These are phyloP conservation scores for Actinidia polygama DNA, from an alignment of 179 eudicot genomes.

Conservation along the genomic window DNA sequence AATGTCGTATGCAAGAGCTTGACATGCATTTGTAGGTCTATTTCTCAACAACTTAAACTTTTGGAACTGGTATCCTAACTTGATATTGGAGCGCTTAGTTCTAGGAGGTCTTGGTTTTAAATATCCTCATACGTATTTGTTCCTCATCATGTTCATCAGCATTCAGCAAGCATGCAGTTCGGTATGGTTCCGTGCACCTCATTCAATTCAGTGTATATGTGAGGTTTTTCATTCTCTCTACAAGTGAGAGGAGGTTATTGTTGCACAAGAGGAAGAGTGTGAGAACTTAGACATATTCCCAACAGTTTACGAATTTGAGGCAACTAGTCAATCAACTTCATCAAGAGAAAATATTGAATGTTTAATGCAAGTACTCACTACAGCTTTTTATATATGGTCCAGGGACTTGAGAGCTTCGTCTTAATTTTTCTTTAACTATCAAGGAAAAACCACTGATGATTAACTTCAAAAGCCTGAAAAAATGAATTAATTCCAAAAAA, in stretches of 20 bases:
- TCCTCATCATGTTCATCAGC: background rate
- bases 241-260: background rate
- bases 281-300: background rate
- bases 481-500: no score
- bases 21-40: background rate
- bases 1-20: background rate
- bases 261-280: no score
- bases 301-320: background rate
- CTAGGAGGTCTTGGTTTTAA: conserved; percentile 5
- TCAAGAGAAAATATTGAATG: background rate
- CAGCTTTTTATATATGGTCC: background rate
- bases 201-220: background rate
- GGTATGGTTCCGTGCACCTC: background rate
- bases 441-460: no score
- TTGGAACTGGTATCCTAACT: background rate
- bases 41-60: background rate
- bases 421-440: no score
- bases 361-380: background rate
- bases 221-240: background rate
- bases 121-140: background rate
- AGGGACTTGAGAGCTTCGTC: background rate
- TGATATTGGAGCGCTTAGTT: background rate
- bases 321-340: background rate
- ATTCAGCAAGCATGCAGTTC: background rate
- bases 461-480: no score